Conservation (phyloP, 2,329 filamentous ascomycete species). For the Fusarium sp. region DNA sequence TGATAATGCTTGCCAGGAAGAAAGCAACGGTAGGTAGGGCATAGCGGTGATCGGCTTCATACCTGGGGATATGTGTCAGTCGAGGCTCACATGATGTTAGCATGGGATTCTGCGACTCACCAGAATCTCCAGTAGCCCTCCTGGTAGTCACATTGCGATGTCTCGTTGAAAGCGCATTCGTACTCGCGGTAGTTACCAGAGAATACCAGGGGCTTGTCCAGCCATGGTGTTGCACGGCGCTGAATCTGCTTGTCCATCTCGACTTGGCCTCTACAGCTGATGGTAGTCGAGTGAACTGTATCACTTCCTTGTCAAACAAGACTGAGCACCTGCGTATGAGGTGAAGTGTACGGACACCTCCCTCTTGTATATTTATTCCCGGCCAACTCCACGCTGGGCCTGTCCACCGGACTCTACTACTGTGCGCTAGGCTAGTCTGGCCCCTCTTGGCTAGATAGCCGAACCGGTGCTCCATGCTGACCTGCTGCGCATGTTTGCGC, state of each 20-base stretch:
- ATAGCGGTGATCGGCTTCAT: neutral
- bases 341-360: neutral
- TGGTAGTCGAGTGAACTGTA: neutral
- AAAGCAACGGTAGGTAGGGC: neutral
- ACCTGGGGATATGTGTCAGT: neutral
- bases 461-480: neutral
- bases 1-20: neutral
- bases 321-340: neutral
- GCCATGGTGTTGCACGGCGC: neutral
- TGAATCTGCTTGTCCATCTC: neutral
- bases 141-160: neutral
- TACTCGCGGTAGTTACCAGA: neutral
- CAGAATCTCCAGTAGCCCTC: neutral
- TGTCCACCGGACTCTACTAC: neutral
- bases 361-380: neutral
- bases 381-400: neutral
- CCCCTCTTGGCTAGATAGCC: neutral
- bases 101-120: neutral
- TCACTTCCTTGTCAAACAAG: neutral
- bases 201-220: neutral
- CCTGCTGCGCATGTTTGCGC: neutral
- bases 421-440: neutral
- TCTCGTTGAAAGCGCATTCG: neutral
- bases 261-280: neutral
- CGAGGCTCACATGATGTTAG: neutral